Percentiles rank a stretch among this genome's conserved stretches.
Conservation (phyloP, 2,329 filamentous ascomycete species). For the Sclerotinia borealis region DNA sequence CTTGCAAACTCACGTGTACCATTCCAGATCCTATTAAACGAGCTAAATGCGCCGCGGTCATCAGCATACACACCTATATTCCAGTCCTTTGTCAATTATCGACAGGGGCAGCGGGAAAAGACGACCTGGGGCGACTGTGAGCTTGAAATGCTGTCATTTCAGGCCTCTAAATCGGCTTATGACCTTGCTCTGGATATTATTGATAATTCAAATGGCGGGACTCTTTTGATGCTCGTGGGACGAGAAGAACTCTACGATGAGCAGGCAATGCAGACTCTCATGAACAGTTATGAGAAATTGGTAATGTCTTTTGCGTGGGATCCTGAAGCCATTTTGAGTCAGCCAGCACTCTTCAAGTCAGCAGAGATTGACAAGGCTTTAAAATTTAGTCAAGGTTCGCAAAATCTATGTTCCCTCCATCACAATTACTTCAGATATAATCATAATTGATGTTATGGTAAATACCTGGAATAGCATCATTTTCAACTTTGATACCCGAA, state of each 20-base stretch:
- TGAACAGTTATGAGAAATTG: not conserved
- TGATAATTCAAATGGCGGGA: not conserved
- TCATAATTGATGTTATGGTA: not conserved
- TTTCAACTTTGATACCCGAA: too few relatives aligned
- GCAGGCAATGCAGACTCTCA: not conserved
- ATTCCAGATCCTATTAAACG: conserved; percentile 42
- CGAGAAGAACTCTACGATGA: not conserved
- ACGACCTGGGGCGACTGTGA: conserved; percentile 25
- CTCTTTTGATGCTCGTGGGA: not conserved
- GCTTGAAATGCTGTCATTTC: conserved; percentile 15
- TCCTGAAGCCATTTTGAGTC: not conserved
- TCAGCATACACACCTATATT: conserved; percentile 25
- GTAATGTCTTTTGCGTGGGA: not conserved
- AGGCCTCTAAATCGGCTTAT: conserved; percentile 18
- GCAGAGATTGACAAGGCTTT: not conserved
- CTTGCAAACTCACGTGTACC: conserved; percentile 41
- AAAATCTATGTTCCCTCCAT: not conserved
- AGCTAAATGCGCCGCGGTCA: conserved; percentile 38
- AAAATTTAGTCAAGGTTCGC: conserved; percentile 2
- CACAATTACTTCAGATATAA: not conserved
- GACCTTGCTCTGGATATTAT: conserved; percentile 2
- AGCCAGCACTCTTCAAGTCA: not conserved
- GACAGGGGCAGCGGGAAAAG: conserved; percentile 31
- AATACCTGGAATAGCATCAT: too few relatives aligned
- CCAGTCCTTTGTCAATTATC: conserved; percentile 41